A percentile compares a stretch with the other conserved stretches of the same genome.
These are phyloP conservation scores for Leccinellum rugosiceps DNA, from an alignment of 768 basidiomycete species.

Conservation along the genomic window DNA sequence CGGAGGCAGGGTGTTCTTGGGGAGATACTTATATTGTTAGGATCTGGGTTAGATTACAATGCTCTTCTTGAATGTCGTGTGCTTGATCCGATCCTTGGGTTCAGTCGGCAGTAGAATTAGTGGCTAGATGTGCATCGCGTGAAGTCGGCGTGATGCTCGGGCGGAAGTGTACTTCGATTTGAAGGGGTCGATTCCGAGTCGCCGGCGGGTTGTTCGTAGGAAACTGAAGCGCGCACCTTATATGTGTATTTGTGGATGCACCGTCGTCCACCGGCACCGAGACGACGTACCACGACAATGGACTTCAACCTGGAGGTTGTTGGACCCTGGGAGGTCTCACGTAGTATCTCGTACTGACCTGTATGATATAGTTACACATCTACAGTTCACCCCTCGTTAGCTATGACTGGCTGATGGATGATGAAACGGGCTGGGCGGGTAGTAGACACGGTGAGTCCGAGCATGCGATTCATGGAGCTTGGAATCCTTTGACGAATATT, in stretches of 20 bases:
- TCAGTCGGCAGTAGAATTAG: not conserved
- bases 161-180: no score
- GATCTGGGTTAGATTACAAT: not conserved
- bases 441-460: constrained; percentile 2
- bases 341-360: no score
- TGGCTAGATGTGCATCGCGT: not conserved
- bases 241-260: not conserved
- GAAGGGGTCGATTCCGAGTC: no score
- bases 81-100: not conserved
- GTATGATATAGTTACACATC: no score
- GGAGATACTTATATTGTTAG: not conserved
- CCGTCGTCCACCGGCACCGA: not conserved
- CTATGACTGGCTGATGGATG: no score
- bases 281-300: not conserved
- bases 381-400: no score
- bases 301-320: no score
- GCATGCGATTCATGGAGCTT: not conserved
- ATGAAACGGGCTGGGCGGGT: not conserved
- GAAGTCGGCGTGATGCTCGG: not conserved
- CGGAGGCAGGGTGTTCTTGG: not conserved
- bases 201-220: not conserved
- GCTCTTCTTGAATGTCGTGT: no score
- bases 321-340: no score
- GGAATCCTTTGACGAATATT: not conserved
- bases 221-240: not conserved